A percentile compares a stretch with the other conserved stretches of the same genome.
These are phyloP conservation scores for Alnus glutinosa DNA, from an alignment of 306 rosid species.

Conservation along the genomic window DNA sequence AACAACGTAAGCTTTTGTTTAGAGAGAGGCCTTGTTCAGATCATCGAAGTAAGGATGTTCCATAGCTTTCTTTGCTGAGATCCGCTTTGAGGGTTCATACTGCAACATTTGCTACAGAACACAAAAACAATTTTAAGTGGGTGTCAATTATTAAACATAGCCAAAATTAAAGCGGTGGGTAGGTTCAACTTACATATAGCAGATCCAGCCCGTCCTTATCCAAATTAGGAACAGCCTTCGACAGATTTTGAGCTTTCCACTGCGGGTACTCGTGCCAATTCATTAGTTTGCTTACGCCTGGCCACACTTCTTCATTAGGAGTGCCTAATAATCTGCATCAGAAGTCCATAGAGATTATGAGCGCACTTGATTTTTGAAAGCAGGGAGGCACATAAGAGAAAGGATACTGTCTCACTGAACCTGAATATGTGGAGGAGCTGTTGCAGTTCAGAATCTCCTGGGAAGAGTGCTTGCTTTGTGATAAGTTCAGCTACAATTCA, in stretches of 20 bases:
- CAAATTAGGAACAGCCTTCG: constrained; percentile 70
- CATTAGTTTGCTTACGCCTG: constrained; percentile 85
- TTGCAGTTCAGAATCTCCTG: constrained; percentile 96
- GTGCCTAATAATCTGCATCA: constrained; percentile 78
- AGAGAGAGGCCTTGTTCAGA: constrained; percentile 50
- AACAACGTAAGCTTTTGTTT: neutral
- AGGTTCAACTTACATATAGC: constrained; percentile 45
- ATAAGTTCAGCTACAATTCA: constrained; percentile 73
- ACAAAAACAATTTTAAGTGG: neutral
- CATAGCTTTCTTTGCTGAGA: constrained; percentile 95
- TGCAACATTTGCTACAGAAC: constrained; percentile 75
- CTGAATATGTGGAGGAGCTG: constrained; percentile 97
- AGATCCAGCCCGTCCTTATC: constrained; percentile 68
- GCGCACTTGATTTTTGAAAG: neutral
- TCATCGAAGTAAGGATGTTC: constrained; percentile 84
- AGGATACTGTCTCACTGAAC: constrained; percentile 24
- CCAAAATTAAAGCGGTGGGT: neutral
- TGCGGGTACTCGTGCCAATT: constrained; percentile 98
- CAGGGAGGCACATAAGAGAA: neutral
- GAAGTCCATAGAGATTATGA: neutral
- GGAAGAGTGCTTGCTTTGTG: constrained; percentile 81
- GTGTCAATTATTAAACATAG: neutral
- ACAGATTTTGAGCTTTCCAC: constrained; percentile 71
- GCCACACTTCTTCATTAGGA: constrained; percentile 92
- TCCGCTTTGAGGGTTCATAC: constrained; percentile 67